Conservation (phyloP, 2,329 filamentous ascomycete species). For the Calcarisporium arbuscula region DNA sequence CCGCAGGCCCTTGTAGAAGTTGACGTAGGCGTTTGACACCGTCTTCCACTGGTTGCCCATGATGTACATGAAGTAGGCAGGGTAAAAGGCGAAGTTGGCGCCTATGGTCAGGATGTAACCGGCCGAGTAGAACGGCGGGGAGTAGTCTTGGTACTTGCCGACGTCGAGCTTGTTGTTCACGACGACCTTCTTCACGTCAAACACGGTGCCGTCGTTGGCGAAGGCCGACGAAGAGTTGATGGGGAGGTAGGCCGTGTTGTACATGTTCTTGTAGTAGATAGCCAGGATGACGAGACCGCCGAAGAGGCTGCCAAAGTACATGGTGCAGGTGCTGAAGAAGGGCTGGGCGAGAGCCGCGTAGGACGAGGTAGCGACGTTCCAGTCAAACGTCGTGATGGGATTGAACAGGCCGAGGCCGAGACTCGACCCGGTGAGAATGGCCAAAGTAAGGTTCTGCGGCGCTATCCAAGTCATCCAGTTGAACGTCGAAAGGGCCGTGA, state of each 20-base stretch:
- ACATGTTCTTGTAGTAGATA: conserved; percentile 37
- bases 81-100: conserved; percentile 38
- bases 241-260: conserved; percentile 37
- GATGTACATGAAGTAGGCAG: conserved; percentile 36
- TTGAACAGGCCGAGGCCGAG: conserved; percentile 32
- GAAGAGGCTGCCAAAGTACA: conserved; percentile 27
- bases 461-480: conserved; percentile 52
- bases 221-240: conserved; percentile 38
- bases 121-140: conserved; percentile 37
- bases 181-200: conserved; percentile 23
- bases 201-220: conserved; percentile 21
- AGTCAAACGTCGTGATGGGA: conserved; percentile 32
- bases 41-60: conserved; percentile 26
- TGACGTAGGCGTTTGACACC: conserved; percentile 28
- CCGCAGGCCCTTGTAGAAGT: conserved; percentile 32
- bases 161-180: conserved; percentile 31
- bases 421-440: conserved; percentile 34
- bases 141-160: conserved; percentile 34
- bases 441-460: conserved; percentile 33
- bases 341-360: conserved; percentile 31
- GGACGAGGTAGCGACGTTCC: conserved; percentile 31
- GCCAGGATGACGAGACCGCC: conserved; percentile 31
- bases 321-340: conserved; percentile 31
- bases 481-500: conserved; percentile 40
- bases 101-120: conserved; percentile 34